Base-by-base conservation (phyloP, 2,329 filamentous ascomycete genomes). In the Chrysoporthe puriensis region DNA sequence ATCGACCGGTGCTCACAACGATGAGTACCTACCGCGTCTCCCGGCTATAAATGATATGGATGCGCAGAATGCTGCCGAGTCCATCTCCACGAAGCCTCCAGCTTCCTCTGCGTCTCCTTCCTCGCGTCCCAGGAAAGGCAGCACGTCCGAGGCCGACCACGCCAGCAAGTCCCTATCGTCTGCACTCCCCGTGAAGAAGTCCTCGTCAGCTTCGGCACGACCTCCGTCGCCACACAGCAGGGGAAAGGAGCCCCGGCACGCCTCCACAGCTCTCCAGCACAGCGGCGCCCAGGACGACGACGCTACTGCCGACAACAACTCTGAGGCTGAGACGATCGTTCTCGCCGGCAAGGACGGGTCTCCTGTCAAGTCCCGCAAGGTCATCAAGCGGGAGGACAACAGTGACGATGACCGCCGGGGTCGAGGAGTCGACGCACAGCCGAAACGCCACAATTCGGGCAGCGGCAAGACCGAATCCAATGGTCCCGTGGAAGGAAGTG, bases 281-380 rank as follows among this genome's bases (percentile, higher is more conserved):
- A 50, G 74, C 63, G 74, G 78, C 26, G 21, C 18, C 63, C 81
- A 85, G 66, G 81, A 83, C 57, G 81, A 83, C 58, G 79, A 82
- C 69, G 74, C 70, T 52, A 77, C 76, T 32, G 80, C 80, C 67
- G 88, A 89, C 68, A 88, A 84, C 74, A 88, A 90, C 73, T 92
- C 90, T 1, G 90, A 92, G 74, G 89, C 90, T 61, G 90, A 92
- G 79, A 92, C 90, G 16, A 90, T 91, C 70, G 89, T 92, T 46
- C 77, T 91, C 44, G 84, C 88, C 13, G 87, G 87, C 40, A 90
- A 90, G 74, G 86, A 90, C 75, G 87, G 86, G 73, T 90, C 88
- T 34, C 88, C 87, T 0, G 86, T 87, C 68, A 90, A 90, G 77
- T 81, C 82, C 68, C 84, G 87, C 68, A 90, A 90, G 77, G 81